These are phyloP conservation scores for Xenoacremonium recifei DNA, from an alignment of 2,329 filamentous ascomycete genomes.

Conservation along the genomic window DNA sequence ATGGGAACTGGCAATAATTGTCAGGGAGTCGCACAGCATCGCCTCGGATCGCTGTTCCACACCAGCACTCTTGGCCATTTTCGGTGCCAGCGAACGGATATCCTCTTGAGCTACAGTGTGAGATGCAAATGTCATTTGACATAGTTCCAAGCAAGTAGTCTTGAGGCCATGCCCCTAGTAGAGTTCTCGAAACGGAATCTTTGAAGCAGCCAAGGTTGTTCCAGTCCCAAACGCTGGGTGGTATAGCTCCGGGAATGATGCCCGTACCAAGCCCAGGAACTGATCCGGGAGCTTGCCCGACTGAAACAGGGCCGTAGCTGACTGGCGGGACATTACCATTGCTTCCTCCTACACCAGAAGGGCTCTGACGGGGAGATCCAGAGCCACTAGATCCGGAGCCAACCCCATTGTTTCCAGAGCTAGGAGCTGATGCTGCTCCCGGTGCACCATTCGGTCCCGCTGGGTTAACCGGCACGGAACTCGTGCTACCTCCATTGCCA, in stretches of 20 bases:
- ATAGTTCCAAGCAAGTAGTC: constrained; percentile 35
- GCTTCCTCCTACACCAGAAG: too few species aligned
- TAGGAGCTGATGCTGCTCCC: not conserved
- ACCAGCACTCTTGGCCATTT: constrained; percentile 52
- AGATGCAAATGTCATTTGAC: constrained; percentile 48
- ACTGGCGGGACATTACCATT: too few species aligned
- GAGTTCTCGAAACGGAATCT: constrained; percentile 21
- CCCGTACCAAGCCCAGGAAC: too few species aligned
- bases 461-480: too few species aligned
- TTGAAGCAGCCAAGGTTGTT: constrained; percentile 31
- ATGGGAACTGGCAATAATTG: constrained; percentile 20
- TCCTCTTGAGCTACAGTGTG: constrained; percentile 41
- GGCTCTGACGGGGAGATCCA: too few species aligned
- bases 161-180: constrained; percentile 20
- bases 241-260: not conserved
- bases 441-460: too few species aligned
- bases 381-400: too few species aligned
- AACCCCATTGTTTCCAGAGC: too few species aligned
- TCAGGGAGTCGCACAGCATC: constrained; percentile 23
- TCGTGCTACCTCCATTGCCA: too few species aligned
- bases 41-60: constrained; percentile 31
- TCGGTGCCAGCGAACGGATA: constrained; percentile 49
- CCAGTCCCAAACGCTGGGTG: constrained; percentile 16
- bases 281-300: not conserved
- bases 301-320: too few species aligned